A percentile compares a stretch with the other conserved stretches of the same genome.
phyloP scores from a whole-genome alignment of 129 eudicot species.

The Artemisia annua region DNA sequence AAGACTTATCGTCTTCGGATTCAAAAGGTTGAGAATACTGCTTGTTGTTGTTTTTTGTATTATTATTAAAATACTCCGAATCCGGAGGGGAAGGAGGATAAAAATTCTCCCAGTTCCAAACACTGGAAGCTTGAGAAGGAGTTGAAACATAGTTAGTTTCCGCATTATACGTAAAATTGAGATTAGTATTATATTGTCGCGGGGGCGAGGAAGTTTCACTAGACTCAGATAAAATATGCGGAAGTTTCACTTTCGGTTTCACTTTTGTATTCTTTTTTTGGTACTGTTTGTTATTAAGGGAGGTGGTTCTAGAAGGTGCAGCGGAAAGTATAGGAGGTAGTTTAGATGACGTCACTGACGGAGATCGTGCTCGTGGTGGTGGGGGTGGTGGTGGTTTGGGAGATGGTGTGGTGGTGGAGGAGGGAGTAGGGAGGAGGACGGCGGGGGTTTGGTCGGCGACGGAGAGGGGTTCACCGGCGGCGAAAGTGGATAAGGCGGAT shows the following conservation, averaged over 20 bases:
- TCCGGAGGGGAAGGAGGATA: conserved; percentile 93
- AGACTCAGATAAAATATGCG: conserved; percentile 84
- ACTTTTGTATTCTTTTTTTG: too few relatives aligned
- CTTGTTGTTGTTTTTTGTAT: too few relatives aligned
- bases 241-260: conserved; percentile 43
- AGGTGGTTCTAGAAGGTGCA: conserved; percentile 18
- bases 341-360: conserved; percentile 25
- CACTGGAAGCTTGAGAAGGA: conserved; percentile 85
- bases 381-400: conserved; percentile 35
- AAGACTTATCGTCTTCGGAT: conserved; percentile 38
- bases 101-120: conserved; percentile 94
- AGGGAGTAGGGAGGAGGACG: conserved; percentile 56
- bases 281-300: conserved; percentile 13
- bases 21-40: conserved; percentile 24
- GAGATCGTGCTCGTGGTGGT: conserved; percentile 22
- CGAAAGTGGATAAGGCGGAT: conserved; percentile 73
- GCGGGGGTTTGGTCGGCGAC: conserved; percentile 80
- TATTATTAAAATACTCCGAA: conserved; percentile 63
- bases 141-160: conserved; percentile 54
- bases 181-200: conserved; percentile 11
- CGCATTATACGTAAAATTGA: conserved; percentile 49
- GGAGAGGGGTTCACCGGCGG: conserved; percentile 80
- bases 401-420: conserved; percentile 32
- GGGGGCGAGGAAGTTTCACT: conserved; percentile 47
- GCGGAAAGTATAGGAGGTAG: background rate